Evolutionary conservation across 2,329 filamentous ascomycete genomes (phyloP), one percentile per base, ranked within the genome.

Genomic region (Aureobasidium melanogenum): DNA sequence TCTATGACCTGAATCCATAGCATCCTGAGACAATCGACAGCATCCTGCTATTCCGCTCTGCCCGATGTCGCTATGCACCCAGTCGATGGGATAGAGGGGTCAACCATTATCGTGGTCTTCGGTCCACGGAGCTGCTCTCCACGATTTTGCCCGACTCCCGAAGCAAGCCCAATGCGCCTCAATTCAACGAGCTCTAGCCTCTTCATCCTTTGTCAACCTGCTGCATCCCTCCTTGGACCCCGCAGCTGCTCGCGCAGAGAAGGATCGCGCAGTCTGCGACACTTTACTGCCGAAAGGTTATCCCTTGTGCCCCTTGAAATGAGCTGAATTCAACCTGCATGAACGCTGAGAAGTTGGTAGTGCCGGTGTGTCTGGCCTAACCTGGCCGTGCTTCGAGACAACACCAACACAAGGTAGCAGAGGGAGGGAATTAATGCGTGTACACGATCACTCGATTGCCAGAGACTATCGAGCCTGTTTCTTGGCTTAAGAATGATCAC

Each of bases 211-310:
- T 44, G 41, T 6, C 43, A 47, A 38, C 22, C 36, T 32, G 36
- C 8, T n/a, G 9, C 2, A 12, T n/a, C 32, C 32, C 32, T 36
- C 32, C 32, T 36, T 57, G 39, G 55, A 59, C 55, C 55, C 55
- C 55, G 55, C 55, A 48, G 34, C 55, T 39, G 55, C 55, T 59
- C 55, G 55, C 55, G 55, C 55, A 48, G 38, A 46, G 52, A n/a
- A 44, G 50, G 36, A 41, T 14, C 38, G 22, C 34, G 26, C 36
- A n/a, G 19, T 32, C 38, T n/a, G 38, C 26, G 51, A 19, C 24
- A 30, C 26, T 32, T 34, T 36, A 6, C 38, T 44, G 51, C 38
- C 51, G 38, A 43, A 55, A 55, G 19, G 39, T 57, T 57, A 26
- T 57, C 30, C 9, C 41, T 14, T 46, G 30, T 46, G 41, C 38